A percentile compares a stretch with the other conserved stretches of the same genome.
Conservation (phyloP, 331 rosid species). For the Saraca asoca region DNA sequence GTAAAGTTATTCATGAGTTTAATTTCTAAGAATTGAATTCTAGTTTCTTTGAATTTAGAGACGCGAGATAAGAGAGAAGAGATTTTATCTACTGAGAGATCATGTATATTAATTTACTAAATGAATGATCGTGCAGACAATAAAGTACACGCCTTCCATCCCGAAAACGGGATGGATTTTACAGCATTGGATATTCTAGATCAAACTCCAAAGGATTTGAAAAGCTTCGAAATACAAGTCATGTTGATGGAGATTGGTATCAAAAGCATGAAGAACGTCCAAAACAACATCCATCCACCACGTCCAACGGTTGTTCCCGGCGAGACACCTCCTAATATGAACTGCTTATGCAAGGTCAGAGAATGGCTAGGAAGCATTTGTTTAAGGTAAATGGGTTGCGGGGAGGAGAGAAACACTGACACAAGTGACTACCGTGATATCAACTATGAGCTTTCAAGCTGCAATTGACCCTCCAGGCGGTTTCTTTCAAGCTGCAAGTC, state of each 20-base stretch:
- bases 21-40: no score
- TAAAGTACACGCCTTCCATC: background rate
- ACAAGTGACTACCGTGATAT: conserved; percentile 23
- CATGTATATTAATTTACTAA: no score
- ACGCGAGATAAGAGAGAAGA: no score
- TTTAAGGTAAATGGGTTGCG: background rate
- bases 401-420: background rate
- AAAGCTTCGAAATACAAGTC: background rate
- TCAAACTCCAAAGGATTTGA: background rate
- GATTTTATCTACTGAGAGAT: no score
- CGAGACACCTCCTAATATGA: no score
- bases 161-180: background rate
- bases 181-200: background rate
- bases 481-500: background rate
- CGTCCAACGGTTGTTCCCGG: no score
- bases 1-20: no score
- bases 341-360: no score
- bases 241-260: background rate
- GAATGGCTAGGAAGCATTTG: no score
- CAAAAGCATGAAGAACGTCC: background rate
- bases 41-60: no score
- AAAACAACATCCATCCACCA: background rate
- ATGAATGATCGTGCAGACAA: background rate
- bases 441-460: conserved; percentile 20
- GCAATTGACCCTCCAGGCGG: conserved; percentile 21